These are phyloP conservation scores for Artemisia argyi DNA, from an alignment of 129 eudicot genomes.

Conservation along the genomic window DNA sequence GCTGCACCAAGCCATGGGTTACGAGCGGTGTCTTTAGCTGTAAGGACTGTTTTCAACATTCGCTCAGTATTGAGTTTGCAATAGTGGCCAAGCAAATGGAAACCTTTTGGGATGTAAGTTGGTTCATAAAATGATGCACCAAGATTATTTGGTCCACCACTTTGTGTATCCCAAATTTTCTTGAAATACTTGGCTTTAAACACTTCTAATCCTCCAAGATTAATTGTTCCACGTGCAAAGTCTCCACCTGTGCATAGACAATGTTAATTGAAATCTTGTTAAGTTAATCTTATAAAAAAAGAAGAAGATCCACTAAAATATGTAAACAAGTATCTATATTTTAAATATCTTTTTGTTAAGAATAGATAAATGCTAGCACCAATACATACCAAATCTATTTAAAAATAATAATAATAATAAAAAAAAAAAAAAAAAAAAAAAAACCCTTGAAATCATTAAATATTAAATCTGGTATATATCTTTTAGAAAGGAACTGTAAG, in stretches of 20 bases:
- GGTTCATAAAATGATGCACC: slow-evolving; percentile 56
- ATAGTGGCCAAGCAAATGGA: slow-evolving; percentile 41
- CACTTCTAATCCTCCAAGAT: slow-evolving; percentile 52
- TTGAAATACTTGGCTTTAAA: slow-evolving; percentile 33
- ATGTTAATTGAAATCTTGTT: no score
- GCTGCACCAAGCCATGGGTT: slow-evolving; percentile 14
- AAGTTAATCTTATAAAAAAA: no score
- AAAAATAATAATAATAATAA: no score
- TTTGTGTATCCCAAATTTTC: slow-evolving; percentile 36
- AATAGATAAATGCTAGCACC: no score
- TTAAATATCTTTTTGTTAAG: no score
- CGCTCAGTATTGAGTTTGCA: slow-evolving; percentile 32
- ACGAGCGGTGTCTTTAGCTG: slow-evolving; percentile 34
- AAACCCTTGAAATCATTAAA: no score
- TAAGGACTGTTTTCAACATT: slow-evolving; percentile 33
- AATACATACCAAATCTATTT: no score
- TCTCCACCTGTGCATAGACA: slow-evolving; percentile 24
- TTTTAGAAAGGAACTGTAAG: no score
- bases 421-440: no score
- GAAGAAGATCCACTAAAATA: no score
- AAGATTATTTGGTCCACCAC: slow-evolving; percentile 33
- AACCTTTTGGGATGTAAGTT: slow-evolving; percentile 33
- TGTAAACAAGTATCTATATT: no score
- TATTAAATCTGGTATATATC: no score
- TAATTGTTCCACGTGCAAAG: slow-evolving; percentile 47